phyloP scores from a whole-genome alignment of 305 asterid genomes.

The Nicotiana rustica region DNA sequence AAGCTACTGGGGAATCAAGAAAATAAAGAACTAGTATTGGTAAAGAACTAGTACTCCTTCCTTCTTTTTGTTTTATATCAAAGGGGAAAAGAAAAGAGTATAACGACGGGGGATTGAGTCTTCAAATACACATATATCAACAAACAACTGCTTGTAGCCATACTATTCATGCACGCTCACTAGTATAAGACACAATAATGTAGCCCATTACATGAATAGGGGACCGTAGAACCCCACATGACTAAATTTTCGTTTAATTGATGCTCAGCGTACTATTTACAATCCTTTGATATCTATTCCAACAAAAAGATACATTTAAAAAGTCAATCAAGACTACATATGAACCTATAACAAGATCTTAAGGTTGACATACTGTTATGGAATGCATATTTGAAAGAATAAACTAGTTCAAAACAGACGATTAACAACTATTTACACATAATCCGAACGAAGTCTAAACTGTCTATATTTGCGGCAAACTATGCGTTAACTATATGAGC shows the following conservation, averaged over 20 bases:
- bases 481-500: neutral
- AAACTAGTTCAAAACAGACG: slow-evolving; percentile 10
- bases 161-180: neutral
- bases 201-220: neutral
- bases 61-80: no score
- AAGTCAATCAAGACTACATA: neutral
- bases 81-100: no score
- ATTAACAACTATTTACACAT: neutral
- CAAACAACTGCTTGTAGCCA: neutral
- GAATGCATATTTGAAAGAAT: neutral
- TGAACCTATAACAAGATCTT: neutral
- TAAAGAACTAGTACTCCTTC: no score
- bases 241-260: neutral
- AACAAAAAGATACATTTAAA: neutral
- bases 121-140: neutral
- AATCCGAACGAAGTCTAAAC: neutral
- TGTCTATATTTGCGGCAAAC: neutral
- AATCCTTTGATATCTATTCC: neutral
- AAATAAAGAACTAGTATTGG: no score
- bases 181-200: neutral
- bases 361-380: neutral
- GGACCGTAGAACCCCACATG: neutral
- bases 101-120: neutral
- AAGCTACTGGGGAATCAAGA: no score
- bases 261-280: neutral